Conservation (phyloP, 2,329 filamentous ascomycete genomes). For the Aspergillus novofumigatus region DNA sequence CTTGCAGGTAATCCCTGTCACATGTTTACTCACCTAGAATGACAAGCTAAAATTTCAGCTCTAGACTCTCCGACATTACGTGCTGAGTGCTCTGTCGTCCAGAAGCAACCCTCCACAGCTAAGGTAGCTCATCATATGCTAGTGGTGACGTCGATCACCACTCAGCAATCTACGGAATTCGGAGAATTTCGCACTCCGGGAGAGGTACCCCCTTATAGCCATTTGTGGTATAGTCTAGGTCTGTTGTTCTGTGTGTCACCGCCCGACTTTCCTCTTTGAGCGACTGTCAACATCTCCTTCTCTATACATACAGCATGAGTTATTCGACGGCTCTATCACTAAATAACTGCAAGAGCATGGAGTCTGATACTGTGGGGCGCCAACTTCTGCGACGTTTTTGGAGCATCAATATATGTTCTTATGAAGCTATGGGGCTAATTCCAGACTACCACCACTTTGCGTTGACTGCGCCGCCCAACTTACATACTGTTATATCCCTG, state of each 20-base stretch:
- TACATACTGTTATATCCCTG: slow-evolving; percentile 7
- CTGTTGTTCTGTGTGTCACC: background rate
- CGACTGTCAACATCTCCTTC: background rate
- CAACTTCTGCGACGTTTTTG: background rate
- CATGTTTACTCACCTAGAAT: background rate
- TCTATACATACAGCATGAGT: too few species aligned
- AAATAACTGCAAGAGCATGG: background rate
- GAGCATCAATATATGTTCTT: background rate
- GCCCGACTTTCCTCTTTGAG: background rate
- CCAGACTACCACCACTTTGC: background rate
- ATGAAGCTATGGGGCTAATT: background rate
- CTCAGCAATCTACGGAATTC: background rate
- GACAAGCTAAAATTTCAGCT: background rate
- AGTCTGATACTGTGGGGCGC: background rate
- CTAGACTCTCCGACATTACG: background rate
- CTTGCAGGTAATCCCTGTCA: background rate
- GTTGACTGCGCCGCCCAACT: background rate
- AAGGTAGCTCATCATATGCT: background rate
- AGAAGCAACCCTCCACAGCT: background rate
- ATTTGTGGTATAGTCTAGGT: background rate
- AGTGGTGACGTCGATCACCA: slow-evolving; percentile 3
- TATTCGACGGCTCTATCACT: too few species aligned
- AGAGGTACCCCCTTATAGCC: slow-evolving; percentile 2
- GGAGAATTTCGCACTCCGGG: slow-evolving; percentile 3
- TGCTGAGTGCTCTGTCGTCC: background rate